Evolutionary conservation across 306 rosid genomes (phyloP).

Genomic region (Prunus fruticosa): DNA sequence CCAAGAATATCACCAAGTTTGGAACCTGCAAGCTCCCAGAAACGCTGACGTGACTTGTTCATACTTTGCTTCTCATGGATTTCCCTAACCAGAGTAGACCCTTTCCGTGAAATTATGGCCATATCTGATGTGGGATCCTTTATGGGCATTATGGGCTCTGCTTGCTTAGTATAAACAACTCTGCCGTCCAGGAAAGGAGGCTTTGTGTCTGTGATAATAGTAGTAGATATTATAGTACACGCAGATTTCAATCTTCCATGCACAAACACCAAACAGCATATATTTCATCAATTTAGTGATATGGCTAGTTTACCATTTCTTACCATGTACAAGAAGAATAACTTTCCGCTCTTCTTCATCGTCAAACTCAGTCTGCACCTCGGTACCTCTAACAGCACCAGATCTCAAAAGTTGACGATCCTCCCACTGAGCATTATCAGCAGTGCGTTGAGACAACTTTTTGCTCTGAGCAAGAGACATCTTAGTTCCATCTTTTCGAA

Average conservation of each 20-base stretch:
- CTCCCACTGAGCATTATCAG: conserved; percentile 99
- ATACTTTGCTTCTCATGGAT: conserved; percentile 86
- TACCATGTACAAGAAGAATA: conserved; percentile 98
- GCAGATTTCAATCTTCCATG: conserved; percentile 2
- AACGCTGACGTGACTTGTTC: conserved; percentile 95
- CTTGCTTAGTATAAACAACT: conserved; percentile 97
- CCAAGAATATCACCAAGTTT: conserved; percentile 96
- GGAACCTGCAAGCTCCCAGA: conserved; percentile 99
- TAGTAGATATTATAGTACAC: conserved; percentile 11
- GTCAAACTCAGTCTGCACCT: conserved; percentile 96
- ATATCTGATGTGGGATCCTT: conserved; percentile 98
- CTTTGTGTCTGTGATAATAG: conserved; percentile 72
- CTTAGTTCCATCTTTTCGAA: conserved; percentile 90
- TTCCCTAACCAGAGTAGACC: conserved; percentile 84
- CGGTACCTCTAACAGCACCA: conserved; percentile 97
- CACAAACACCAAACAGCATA: conserved; percentile 8
- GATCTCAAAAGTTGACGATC: conserved; percentile 93
- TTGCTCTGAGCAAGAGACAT: conserved; percentile 96
- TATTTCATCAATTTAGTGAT: conserved; percentile 13
- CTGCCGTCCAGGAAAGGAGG: conserved; percentile 98
- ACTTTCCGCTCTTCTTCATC: conserved; percentile 96
- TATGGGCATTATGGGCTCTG: conserved; percentile 97
- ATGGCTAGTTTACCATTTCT: conserved; percentile 13
- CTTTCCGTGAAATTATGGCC: conserved; percentile 98
- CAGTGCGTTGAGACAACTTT: conserved; percentile 88